Evolutionary conservation across 148 eudicot genomes (phyloP), one percentile per base, ranked within the genome.

Genomic region (Gaultheria prostrata): DNA sequence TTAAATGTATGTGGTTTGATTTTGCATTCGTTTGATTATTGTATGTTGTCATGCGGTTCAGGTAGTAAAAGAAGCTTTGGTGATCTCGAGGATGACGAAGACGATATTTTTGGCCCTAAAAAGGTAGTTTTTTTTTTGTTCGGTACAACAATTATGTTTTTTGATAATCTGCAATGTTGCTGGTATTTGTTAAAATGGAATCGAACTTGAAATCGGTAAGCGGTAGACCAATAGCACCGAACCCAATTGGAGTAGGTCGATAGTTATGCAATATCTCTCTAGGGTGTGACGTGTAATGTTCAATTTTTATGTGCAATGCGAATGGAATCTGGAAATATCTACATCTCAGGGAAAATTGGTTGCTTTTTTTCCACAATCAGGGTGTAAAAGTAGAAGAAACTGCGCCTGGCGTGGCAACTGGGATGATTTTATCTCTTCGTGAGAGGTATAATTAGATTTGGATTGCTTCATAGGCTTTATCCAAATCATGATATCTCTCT

Each of bases 331-430:
- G 33, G 73, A 54, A 59, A 51, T 65, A 32, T 75, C 20, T 77
- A n/a, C 28, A 21, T 77, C n/a, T 46, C 35, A 49, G 21, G 33
- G 30, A 21, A 51, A 28, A 17, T 53, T 35, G 8, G 30, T 65
- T 80, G 78, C 21, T 21, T 69, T 24, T 76, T 77, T 69, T 70
- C 35, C 80, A 11, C 17, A 71, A 26, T 69, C 77, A 93, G 98
- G 90, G 45, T 75, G 91, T 84, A 78, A 93, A 97, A 87, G 84
- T 92, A 80, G 98, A 97, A 88, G 99, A 93, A 89, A 92, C 97
- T 73, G 98, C 98, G 51, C 99, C 99, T 80, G 99, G 99, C 65
- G 99, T 89, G 84, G 94, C 97, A 79, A 97, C 99, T 20, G 95
- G 98, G 84, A 97, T 95, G 98, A 97, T 97, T 81, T 90, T 97